Base-by-base conservation (phyloP, 257 asterid species). In the Jasminum sambac region DNA sequence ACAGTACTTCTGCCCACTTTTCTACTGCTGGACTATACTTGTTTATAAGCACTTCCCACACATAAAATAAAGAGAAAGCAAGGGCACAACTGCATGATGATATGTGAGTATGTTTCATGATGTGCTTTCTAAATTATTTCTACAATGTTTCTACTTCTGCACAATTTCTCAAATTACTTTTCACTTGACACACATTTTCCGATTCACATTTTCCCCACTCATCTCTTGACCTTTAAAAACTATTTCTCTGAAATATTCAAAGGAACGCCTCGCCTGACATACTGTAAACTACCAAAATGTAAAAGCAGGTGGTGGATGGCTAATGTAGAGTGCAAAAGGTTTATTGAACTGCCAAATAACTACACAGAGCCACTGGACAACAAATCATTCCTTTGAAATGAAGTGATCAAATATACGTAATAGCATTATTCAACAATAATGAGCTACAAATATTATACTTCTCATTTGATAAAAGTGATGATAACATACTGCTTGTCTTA, bases 341-440 rank as follows among this genome's bases (percentile, higher is more conserved):
- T 74, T 67, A 30, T 34, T 46, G 16, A 63, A 67, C 64, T 62
- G 64, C 64, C 41, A 16, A 38, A 21, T 43, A 66, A 9, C 40
- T 11, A 46, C 19, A 48, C 10, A 46, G 23, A 46, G 57, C 23
- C 57, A 46, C 57, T 46, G 57, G 4, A 46, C 23, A 46, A 46
- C 57, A 46, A 46, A n/a, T 5, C n/a, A 6, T 21, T 46, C 23
- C 57, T 46, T 46, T 46, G 16, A 46, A 6, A 46, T 46, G 11
- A 17, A 24, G 66, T 52, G 5, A 68, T 44, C 17, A 61, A 30
- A 72, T 14, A 23, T 38, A 55, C 14, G 16, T 34, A 21, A 7
- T 60, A n/a, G 67, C 64, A 59, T 21, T 11, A 24, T 63, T 14
- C 42, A 23, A 57, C 66, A 66, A 69, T n/a, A 46, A 46, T 16